Base-by-base conservation (phyloP, 495 filamentous ascomycete species). In the Patellaria atrata region DNA sequence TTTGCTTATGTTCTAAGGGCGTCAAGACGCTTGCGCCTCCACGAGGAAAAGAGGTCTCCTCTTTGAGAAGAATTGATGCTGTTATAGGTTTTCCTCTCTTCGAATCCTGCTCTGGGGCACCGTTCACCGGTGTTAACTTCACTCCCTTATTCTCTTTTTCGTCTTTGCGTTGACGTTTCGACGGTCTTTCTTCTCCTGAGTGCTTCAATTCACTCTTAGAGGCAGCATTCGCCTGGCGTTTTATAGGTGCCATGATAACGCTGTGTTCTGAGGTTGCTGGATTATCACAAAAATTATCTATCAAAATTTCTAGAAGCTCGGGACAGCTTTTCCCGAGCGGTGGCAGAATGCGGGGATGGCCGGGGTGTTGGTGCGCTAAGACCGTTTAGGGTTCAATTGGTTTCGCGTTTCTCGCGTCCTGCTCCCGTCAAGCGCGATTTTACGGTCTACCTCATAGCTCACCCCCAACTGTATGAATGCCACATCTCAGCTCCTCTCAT, bases 1-100 rank as follows among this genome's bases (percentile, higher is more conserved):
- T 94, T 57, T 96, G 82, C 61, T 93, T 94, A 45, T 89, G 75
- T 54, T 97, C 89, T 33, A 97, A 65, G 16, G 89, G 85, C 5
- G 89, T 93, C 56, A 97, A 61, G 28, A 91, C 67, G 53, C 82
- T 89, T 10, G 69, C 89, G 36, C 89, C 91, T 35, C 89, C 89
- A 63, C 89, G 73, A 51, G 91, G 89, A 52, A 97, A 97, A 18
- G 85, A 59, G 3, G 72, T 70, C 46, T 94, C 89, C 32, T 94
- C 87, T 40, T 82, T 75, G 46, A 73, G 75, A 31, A 76, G 46
- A 10, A 71, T 48, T 17, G 68, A 67, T 6, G 26, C 32, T 38
- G 28, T 8, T 47, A 12, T n/a, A 30, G 2, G 9, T 40, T 35
- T 27, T 45, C 32, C 32, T 35, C n/a, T n/a, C n/a, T n/a, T 22